phyloP scores from a whole-genome alignment of 768 basidiomycete genomes.

The Mycena kentingensis region DNA sequence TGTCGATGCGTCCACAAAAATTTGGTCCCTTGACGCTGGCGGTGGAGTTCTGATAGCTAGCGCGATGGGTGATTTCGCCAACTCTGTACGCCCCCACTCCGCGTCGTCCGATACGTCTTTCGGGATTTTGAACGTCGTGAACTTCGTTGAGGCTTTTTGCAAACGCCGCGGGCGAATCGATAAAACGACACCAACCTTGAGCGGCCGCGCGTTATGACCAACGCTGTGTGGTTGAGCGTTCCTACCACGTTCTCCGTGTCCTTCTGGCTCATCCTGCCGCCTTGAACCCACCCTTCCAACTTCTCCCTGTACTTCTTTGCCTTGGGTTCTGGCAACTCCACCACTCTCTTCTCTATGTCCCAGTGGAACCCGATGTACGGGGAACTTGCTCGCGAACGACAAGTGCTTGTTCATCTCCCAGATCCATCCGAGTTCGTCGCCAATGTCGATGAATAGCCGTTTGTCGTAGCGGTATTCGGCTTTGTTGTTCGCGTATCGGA shows the following conservation, averaged over 20 bases:
- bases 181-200: conserved; percentile 12
- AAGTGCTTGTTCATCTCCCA: conserved; percentile 22
- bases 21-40: conserved; percentile 7
- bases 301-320: conserved; percentile 14
- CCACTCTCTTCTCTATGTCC: conserved; percentile 19
- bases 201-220: conserved; percentile 7
- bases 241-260: conserved; percentile 14
- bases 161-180: conserved; percentile 8
- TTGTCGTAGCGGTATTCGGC: conserved; percentile 17
- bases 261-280: background rate
- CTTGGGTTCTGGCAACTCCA: conserved; percentile 20
- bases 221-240: conserved; percentile 18
- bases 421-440: conserved; percentile 21
- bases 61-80: background rate
- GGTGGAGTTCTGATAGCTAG: conserved; percentile 16
- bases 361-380: conserved; percentile 24
- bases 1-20: conserved; percentile 45
- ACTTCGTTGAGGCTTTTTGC: background rate
- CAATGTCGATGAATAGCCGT: conserved; percentile 15
- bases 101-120: background rate
- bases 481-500: background rate
- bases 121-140: background rate
- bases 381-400: conserved; percentile 11
- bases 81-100: background rate
- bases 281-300: background rate